phyloP scores from a whole-genome alignment of 768 basidiomycete species.

The Calvatia gigantea region DNA sequence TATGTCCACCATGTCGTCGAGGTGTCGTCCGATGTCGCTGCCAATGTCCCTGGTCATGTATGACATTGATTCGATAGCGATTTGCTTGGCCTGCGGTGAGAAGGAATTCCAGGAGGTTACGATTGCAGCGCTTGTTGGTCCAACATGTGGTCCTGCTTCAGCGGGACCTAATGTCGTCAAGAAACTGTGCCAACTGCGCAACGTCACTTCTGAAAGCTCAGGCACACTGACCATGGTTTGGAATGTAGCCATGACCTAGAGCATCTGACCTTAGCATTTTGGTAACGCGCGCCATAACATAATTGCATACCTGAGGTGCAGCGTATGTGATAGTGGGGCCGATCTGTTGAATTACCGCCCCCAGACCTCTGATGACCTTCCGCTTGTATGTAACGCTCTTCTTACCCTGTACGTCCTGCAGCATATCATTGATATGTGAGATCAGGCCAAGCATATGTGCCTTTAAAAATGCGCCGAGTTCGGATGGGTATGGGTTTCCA shows the following conservation, averaged over 20 bases:
- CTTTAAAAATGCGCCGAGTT: constrained; percentile 62
- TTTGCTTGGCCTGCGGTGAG: constrained; percentile 41
- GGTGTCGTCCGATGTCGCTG: constrained; percentile 44
- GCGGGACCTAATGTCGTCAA: constrained; percentile 57
- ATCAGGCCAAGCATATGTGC: constrained; percentile 82
- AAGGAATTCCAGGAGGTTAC: constrained; percentile 75
- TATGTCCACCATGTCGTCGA: constrained; percentile 82
- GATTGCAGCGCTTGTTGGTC: constrained; percentile 83
- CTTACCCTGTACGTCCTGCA: constrained; percentile 83
- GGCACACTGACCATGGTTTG: constrained; percentile 82
- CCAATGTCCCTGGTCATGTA: constrained; percentile 69
- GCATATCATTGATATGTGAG: constrained; percentile 76
- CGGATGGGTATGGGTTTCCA: constrained; percentile 25
- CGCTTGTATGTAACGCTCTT: constrained; percentile 65
- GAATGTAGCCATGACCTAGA: constrained; percentile 91
- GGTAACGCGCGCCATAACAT: neutral
- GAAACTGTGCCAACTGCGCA: constrained; percentile 80
- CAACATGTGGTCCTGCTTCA: constrained; percentile 82
- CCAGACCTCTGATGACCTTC: constrained; percentile 77
- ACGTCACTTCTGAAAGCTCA: constrained; percentile 73
- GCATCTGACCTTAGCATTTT: neutral
- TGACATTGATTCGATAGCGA: constrained; percentile 59
- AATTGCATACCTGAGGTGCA: constrained; percentile 74
- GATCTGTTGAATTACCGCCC: constrained; percentile 63
- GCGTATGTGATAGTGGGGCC: constrained; percentile 71